Conservation (phyloP, 2,329 filamentous ascomycete species). For the Fusarium siculi region DNA sequence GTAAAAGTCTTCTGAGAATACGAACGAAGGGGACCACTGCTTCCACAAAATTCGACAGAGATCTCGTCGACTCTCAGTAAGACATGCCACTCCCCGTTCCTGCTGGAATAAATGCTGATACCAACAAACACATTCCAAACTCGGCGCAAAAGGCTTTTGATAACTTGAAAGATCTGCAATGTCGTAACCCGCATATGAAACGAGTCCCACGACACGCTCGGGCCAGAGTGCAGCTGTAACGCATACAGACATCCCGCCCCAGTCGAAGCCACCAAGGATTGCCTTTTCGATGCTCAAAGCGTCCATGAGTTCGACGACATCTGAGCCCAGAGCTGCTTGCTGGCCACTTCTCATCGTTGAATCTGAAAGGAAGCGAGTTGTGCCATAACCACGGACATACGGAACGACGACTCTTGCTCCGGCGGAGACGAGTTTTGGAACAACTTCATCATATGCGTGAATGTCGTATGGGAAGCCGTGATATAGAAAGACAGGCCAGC, state of each 20-base stretch:
- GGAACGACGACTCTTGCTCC: constrained; percentile 7
- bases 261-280: background rate
- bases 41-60: constrained; percentile 10
- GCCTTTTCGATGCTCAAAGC: constrained; percentile 3
- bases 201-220: background rate
- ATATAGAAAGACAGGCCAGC: constrained; percentile 11
- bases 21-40: constrained; percentile 13
- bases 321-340: constrained; percentile 7
- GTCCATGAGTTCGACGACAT: constrained; percentile 6
- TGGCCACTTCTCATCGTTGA: constrained; percentile 5
- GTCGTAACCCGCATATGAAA: constrained; percentile 9
- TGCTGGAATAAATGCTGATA: constrained; percentile 21
- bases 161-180: background rate
- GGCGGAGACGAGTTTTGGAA: background rate
- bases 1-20: background rate
- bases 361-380: constrained; percentile 1
- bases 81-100: background rate
- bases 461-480: constrained; percentile 18
- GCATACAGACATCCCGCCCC: constrained; percentile 4
- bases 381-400: background rate
- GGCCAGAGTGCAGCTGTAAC: constrained; percentile 12
- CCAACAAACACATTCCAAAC: constrained; percentile 6
- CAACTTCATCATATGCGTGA: constrained; percentile 8
- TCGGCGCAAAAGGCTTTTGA: background rate
- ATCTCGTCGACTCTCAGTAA: background rate